Conservation (phyloP, 176 grass and related monocot genomes). For the Secale cereale region DNA sequence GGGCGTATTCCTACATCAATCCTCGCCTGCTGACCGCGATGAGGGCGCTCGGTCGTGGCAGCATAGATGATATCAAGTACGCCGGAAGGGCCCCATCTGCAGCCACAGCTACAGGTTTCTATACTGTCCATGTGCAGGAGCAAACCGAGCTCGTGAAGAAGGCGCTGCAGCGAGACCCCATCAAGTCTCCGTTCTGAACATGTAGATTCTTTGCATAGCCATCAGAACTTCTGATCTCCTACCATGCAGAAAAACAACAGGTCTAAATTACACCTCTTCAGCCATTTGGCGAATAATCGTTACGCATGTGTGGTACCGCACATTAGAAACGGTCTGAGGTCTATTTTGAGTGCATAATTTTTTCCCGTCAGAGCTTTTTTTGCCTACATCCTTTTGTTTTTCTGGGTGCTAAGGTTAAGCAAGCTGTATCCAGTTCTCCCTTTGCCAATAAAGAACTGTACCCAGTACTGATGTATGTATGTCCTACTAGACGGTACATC, state of each 20-base stretch:
- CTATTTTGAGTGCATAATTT: not conserved
- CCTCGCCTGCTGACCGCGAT: conserved; percentile 80
- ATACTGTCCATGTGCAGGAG: conserved; percentile 72
- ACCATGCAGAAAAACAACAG: conserved; percentile 12
- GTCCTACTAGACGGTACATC: not conserved
- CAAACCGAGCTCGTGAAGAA: conserved; percentile 78
- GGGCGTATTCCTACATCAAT: conserved; percentile 69
- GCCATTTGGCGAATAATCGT: conserved; percentile 36
- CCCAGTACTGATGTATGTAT: not conserved
- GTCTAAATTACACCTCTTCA: conserved; percentile 3
- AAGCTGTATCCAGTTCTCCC: not conserved
- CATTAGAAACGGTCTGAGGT: conserved; percentile 17
- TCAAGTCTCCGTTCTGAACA: conserved; percentile 33
- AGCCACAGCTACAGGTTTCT: conserved; percentile 93
- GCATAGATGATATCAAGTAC: conserved; percentile 91
- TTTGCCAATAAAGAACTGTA: not conserved
- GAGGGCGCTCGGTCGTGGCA: conserved; percentile 54
- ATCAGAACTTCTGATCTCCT: conserved; percentile 11
- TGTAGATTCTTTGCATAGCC: conserved; percentile 24
- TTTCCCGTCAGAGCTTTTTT: not conserved
- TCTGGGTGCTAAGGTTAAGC: not conserved
- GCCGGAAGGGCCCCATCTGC: conserved; percentile 77
- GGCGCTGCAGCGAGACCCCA: conserved; percentile 66
- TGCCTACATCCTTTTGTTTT: not conserved
- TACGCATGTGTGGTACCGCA: conserved; percentile 1